Evolutionary conservation across 176 grass and related monocot species (phyloP).

Genomic region (Rhipidocladum racemiflorum): DNA sequence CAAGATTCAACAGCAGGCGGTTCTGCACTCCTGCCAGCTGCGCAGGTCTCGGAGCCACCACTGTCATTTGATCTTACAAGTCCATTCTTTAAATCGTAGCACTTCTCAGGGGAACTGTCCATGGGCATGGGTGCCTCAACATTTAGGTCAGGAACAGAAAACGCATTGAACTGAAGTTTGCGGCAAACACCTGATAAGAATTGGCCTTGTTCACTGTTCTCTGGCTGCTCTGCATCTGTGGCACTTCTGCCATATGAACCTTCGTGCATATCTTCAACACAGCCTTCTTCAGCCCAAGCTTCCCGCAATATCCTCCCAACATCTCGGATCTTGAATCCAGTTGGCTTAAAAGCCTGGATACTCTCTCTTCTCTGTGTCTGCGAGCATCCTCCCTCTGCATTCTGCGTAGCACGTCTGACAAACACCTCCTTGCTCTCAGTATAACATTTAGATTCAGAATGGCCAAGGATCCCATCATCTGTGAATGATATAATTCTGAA

Average conservation of each 20-base stretch:
- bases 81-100: conserved; percentile 47
- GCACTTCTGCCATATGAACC: conserved; percentile 63
- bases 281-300: conserved; percentile 65
- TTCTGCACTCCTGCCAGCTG: conserved; percentile 38
- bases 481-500: conserved; percentile 93
- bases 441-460: conserved; percentile 91
- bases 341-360: conserved; percentile 52
- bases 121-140: conserved; percentile 47
- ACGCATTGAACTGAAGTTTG: conserved; percentile 65
- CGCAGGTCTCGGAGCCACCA: conserved; percentile 76
- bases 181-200: conserved; percentile 54
- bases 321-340: conserved; percentile 79
- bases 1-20: conserved; percentile 59
- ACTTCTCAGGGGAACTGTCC: conserved; percentile 49
- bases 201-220: conserved; percentile 35
- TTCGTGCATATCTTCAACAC: conserved; percentile 54
- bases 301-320: conserved; percentile 63
- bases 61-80: conserved; percentile 66
- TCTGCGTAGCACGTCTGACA: conserved; percentile 35
- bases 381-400: conserved; percentile 30
- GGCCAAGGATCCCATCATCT: conserved; percentile 70
- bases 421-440: conserved; percentile 76
- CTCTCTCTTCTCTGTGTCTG: conserved; percentile 44
- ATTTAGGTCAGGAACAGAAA: conserved; percentile 82
- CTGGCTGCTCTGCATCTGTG: conserved; percentile 41